Base-by-base conservation (phyloP, 2,329 filamentous ascomycete species). In the Ophiocordyceps camponoti-saundersi region DNA sequence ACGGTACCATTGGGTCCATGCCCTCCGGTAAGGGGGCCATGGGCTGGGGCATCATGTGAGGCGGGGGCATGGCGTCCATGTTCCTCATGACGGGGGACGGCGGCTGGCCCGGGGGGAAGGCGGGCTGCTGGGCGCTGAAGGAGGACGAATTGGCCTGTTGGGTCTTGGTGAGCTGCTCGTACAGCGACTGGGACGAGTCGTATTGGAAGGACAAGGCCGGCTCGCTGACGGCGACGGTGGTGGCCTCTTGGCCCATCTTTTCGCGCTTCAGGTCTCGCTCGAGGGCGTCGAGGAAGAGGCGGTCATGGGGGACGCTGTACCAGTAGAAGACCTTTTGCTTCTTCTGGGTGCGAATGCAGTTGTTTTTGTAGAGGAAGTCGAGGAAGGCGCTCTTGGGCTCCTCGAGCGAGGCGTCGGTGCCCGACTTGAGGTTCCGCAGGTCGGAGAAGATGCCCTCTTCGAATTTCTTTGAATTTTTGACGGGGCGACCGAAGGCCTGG, bases 291-390 rank as follows among this genome's bases (percentile, higher is more conserved):
- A 98, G 81, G 69, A 98, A 98, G 46, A 98, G 79, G 47, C 92
- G 80, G 67, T 98, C 92, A 64, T 98, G 92, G 1, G 92, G 92
- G 44, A 98, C 92, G 70, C 89, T 95, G 69, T 96, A 98, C 92
- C 92, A 98, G 71, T 96, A 98, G 61, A 98, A 98, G 54, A 98
- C 92, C 73, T 98, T 98, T 63, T 98, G 92, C 76, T 98, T 98
- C 80, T 98, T 98, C 67, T 98, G 92, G 36, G 92, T 98, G 56
- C 92, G 82, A 57, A 98, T 98, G 75, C 92, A 98, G 73, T 98
- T 98, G 77, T 98, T 98, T 77, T 98, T 98, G 79, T 98, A 98
- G 42, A 98, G 75, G 65, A 96, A 98, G 67, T 98, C 92, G 51
- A 98, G 77, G 69, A 98, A 98, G 2, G 85, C 82, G 68, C 90